Conservation (phyloP, 75 land plant species). For the Pinus albicaulis region DNA sequence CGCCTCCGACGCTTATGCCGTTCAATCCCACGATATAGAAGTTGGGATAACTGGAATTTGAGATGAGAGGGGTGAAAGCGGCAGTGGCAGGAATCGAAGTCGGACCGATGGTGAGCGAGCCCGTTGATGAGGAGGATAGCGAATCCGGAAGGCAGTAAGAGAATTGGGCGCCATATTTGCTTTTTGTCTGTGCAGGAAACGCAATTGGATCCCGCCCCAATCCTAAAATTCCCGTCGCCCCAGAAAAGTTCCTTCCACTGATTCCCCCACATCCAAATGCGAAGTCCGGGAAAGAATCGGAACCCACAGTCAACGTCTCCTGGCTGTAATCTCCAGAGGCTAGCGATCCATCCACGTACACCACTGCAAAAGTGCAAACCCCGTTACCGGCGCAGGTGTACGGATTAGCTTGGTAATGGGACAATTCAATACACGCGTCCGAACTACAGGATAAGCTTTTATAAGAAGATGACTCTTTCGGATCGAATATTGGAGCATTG, state of each 20-base stretch:
- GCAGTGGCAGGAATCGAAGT: neutral
- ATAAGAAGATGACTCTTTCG: slow-evolving; percentile 47
- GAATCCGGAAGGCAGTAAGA: slow-evolving; percentile 63
- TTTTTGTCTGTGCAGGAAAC: slow-evolving; percentile 40
- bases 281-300: slow-evolving; percentile 31
- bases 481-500: slow-evolving; percentile 60
- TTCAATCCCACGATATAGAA: slow-evolving; percentile 20
- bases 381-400: slow-evolving; percentile 4
- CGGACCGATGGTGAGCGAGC: slow-evolving; percentile 42
- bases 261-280: slow-evolving; percentile 72
- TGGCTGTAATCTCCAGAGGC: slow-evolving; percentile 46
- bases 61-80: slow-evolving; percentile 23
- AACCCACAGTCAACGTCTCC: slow-evolving; percentile 38
- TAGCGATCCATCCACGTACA: slow-evolving; percentile 62
- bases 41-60: neutral
- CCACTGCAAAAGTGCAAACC: slow-evolving; percentile 26
- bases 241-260: slow-evolving; percentile 51
- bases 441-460: slow-evolving; percentile 33
- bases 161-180: slow-evolving; percentile 36
- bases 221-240: slow-evolving; percentile 67
- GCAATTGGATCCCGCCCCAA: slow-evolving; percentile 58
- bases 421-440: slow-evolving; percentile 9
- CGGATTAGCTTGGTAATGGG: neutral
- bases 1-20: slow-evolving; percentile 13
- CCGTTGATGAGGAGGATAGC: slow-evolving; percentile 15